These are phyloP conservation scores for Pneumocystis oryctolagi DNA, from an alignment of 1,139 yeast genomes.

Conservation along the genomic window DNA sequence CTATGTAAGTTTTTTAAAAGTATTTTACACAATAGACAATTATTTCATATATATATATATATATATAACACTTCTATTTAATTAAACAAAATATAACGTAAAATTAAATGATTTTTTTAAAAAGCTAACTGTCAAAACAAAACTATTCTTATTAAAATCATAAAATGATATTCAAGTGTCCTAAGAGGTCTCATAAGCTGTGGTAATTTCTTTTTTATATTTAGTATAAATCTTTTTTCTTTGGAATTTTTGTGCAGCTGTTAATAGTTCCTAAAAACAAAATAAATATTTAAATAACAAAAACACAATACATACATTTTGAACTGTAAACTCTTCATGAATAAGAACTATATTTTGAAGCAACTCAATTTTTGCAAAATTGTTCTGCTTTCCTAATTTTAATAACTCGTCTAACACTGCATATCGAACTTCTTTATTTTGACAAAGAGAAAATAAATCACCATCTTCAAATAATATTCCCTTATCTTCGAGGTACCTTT, in stretches of 20 bases:
- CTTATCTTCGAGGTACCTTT: slow-evolving; percentile 40
- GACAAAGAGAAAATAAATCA: slow-evolving; percentile 37
- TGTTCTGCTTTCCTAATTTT: slow-evolving; percentile 65
- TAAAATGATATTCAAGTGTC: no score
- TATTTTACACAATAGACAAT: neutral
- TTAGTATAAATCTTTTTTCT: slow-evolving; percentile 72
- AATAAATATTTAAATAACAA: neutral
- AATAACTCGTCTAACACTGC: slow-evolving; percentile 47
- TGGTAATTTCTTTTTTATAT: slow-evolving; percentile 24
- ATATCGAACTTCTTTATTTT: slow-evolving; percentile 42
- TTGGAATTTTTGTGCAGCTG: slow-evolving; percentile 92
- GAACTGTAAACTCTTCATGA: slow-evolving; percentile 96
- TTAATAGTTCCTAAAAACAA: slow-evolving; percentile 40
- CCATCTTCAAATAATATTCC: slow-evolving; percentile 37
- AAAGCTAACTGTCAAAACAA: neutral
- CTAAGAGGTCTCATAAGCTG: slow-evolving; percentile 17
- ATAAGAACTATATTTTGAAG: slow-evolving; percentile 62
- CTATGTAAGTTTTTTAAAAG: no score
- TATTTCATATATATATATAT: neutral
- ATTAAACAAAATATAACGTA: no score
- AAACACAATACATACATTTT: slow-evolving; percentile 34
- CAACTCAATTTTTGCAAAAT: slow-evolving; percentile 74
- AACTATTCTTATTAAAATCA: neutral
- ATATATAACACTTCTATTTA: neutral
- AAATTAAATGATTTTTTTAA: no score